A percentile compares a stretch with the other conserved stretches of the same genome.
Evolutionary conservation across 129 eudicot species (phyloP).

Genomic region (Artemisia tridentata): DNA sequence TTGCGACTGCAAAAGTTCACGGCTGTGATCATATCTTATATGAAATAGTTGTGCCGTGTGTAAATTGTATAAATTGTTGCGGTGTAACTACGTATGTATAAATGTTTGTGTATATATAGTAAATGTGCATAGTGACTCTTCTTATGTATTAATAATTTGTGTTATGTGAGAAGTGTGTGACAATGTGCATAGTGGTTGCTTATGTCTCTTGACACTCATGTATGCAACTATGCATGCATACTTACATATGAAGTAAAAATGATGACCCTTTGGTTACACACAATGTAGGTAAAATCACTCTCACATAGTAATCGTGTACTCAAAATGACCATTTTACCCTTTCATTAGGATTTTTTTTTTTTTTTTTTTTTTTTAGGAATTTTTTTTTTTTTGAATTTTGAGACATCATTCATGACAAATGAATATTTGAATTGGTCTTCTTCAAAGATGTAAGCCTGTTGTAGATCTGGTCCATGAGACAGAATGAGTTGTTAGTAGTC

Average conservation of each 20-base stretch:
- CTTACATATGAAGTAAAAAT: slow-evolving; percentile 18
- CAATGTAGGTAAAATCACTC: slow-evolving; percentile 10
- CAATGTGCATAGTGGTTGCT: slow-evolving; percentile 17
- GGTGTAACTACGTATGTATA: too few species aligned
- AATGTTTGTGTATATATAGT: background rate
- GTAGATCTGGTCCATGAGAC: slow-evolving; percentile 9
- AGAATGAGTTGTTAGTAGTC: slow-evolving; percentile 27
- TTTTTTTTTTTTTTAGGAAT: background rate
- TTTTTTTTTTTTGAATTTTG: background rate
- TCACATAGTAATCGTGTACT: background rate
- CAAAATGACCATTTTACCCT: slow-evolving; percentile 7
- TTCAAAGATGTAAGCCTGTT: background rate
- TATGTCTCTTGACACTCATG: too few species aligned
- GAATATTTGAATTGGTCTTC: slow-evolving; percentile 16
- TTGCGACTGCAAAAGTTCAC: background rate
- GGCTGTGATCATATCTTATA: background rate
- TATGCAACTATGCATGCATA: background rate
- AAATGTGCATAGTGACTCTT: slow-evolving; percentile 2
- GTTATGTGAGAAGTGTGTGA: slow-evolving; percentile 17
- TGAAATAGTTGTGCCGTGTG: background rate
- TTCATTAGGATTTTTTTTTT: background rate
- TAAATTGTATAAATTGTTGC: background rate
- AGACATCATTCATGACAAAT: slow-evolving; percentile 1
- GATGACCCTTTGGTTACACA: slow-evolving; percentile 7
- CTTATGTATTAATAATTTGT: background rate